Evolutionary conservation across 2,329 filamentous ascomycete species (phyloP), one percentile per base, ranked within the genome.

Genomic region (Pestalotiopsis sp.): DNA sequence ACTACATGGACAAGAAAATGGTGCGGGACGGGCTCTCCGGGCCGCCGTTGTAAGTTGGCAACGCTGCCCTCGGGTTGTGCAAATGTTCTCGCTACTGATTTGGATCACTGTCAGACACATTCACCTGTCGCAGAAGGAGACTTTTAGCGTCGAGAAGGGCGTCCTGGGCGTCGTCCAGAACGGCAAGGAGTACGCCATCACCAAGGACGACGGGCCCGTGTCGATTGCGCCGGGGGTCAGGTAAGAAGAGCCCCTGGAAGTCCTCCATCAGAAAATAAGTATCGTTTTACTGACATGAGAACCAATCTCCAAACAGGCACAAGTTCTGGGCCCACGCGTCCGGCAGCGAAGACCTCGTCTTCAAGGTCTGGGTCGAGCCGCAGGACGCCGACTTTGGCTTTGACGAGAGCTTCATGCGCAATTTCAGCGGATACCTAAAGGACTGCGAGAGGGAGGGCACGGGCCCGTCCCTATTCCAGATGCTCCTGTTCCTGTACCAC

Each of bases 111-210:
- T 1, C 27, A 73, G 72, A n/a, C 72, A 72, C 52, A 70, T 73
- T 23, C 72, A 73, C 41, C 60, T 69, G 14, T 13, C 38, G 12
- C 72, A 73, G 36, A 69, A 70, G 27, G 72, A 73, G 49, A 67
- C 65, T 41, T 72, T 73, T 64, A 49, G 71, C 23, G 70, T 73
- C 17, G 71, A 73, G 61, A 52, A 69, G 23, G 72, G 72, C 3
- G 45, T 72, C 13, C 27, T 73, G 25, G 72, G 57, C 3, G 70
- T 62, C 7, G 59, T 66, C 6, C 55, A 39, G 17, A 65, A 71
- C 49, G 69, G 69, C 17, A 27, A 52, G 38, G 60, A 69, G 31
- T 39, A 66, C 36, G 57, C 49, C 5, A 27, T 69, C 7, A 71
- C 69, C 17, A 70, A 72, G 57, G 66, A 70, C 9, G 69, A 71